Evolutionary conservation across 1,284 basidiomycete genomes (phyloP), one percentile per base, ranked within the genome.

Genomic region (Chalciporus sp.): DNA sequence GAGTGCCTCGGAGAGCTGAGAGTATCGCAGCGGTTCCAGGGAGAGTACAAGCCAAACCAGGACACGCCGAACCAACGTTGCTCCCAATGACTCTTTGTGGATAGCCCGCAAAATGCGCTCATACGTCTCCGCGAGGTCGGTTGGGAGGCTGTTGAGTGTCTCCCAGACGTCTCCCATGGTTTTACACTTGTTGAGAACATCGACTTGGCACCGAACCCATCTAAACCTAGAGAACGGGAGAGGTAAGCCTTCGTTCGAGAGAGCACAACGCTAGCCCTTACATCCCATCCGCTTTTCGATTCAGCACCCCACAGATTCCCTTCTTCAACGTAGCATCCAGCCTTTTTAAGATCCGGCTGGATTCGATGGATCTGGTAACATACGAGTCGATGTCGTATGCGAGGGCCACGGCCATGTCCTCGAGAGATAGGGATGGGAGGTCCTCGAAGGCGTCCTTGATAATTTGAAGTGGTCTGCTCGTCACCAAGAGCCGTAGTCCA

Each of bases 121-220:
- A n/a, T n/a, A n/a, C n/a, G n/a, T n/a, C n/a, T n/a, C n/a, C n/a
- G n/a, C n/a, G n/a, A n/a, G n/a, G n/a, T n/a, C n/a, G n/a, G n/a
- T n/a, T n/a, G n/a, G n/a, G n/a, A n/a, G n/a, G n/a, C n/a, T n/a
- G n/a, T n/a, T n/a, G n/a, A n/a, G n/a, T n/a, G n/a, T n/a, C n/a
- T n/a, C n/a, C n/a, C n/a, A n/a, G n/a, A n/a, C n/a, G n/a, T n/a
- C n/a, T n/a, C n/a, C n/a, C n/a, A n/a, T n/a, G n/a, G n/a, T n/a
- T n/a, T n/a, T n/a, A n/a, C n/a, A n/a, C n/a, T n/a, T n/a, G n/a
- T n/a, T n/a, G n/a, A n/a, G n/a, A n/a, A 29, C 28, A 29, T 29
- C 28, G 28, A 29, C n/a, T n/a, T n/a, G 56, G 28, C 56, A 57
- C 9, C 58, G 56, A 6, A 57, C 55, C 55, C 55, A 57, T 2